phyloP scores from a whole-genome alignment of 169 alveolate species.

The Cryptosporidium andersoni region DNA sequence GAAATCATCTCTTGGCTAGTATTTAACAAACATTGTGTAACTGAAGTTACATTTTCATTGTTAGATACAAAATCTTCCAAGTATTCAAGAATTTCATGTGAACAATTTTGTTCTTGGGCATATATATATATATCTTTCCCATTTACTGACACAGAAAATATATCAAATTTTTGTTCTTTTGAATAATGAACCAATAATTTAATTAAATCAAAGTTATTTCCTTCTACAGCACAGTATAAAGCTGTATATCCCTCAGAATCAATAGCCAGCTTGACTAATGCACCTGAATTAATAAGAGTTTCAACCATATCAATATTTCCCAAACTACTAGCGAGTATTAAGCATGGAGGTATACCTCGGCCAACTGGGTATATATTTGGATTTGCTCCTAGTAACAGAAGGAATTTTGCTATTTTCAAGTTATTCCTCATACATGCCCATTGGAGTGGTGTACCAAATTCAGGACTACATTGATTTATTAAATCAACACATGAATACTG shows the following conservation, averaged over 20 bases:
- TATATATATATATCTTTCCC: slow-evolving; percentile 37
- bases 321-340: slow-evolving; percentile 38
- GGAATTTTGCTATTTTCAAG: slow-evolving; percentile 20
- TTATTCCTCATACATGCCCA: slow-evolving; percentile 67
- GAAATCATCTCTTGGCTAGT: background rate
- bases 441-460: slow-evolving; percentile 65
- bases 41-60: background rate
- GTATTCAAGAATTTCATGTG: slow-evolving; percentile 15
- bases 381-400: slow-evolving; percentile 14
- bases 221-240: slow-evolving; percentile 36
- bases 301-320: slow-evolving; percentile 41
- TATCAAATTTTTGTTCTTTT: slow-evolving; percentile 25
- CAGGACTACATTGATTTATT: slow-evolving; percentile 49
- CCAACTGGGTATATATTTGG: slow-evolving; percentile 42
- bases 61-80: background rate
- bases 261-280: slow-evolving; percentile 12
- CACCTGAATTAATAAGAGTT: slow-evolving; percentile 44
- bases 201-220: slow-evolving; percentile 33
- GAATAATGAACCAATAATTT: slow-evolving; percentile 12
- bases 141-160: slow-evolving; percentile 15
- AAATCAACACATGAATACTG: background rate
- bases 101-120: slow-evolving; percentile 24
- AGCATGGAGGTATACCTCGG: slow-evolving; percentile 20
- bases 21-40: background rate
- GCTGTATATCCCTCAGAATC: slow-evolving; percentile 68